Base-by-base conservation (phyloP, 192 early-diverging fungal genomes). In the Paraglomus occultum region DNA sequence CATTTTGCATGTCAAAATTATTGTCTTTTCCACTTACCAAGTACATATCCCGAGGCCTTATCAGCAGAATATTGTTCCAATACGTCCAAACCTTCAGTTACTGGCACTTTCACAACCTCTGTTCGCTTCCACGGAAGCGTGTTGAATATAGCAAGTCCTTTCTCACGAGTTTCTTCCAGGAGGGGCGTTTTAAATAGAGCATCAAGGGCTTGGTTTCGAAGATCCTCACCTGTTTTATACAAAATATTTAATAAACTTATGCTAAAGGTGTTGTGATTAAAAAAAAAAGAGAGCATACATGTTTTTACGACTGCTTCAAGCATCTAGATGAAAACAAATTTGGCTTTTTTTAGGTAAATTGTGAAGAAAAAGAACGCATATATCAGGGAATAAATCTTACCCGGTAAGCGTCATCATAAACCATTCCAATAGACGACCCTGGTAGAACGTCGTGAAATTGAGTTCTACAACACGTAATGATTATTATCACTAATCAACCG, bases 401-500 rank as follows among this genome's bases (percentile, higher is more conserved):
- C 64, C 74, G 73, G 39, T 83, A 79, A 12, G 90, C 94, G 77
- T 99, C 97, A 17, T 86, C 77, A 74, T 96, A 97, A 22, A 96
- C 97, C 76, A 93, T 77, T 43, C 88, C 92, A 71, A 99, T 98
- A 14, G 88, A 82, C 4, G 91, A 91, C 0, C 97, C 97, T 0
- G 97, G 95, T 50, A 99, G 80, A 4, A 98, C 92, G 78, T 98
- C 96, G 71, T 99, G 97, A 74, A 99, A 99, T 85, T 99, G 97
- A 73, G 92, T 95, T 39, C 79, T 80, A 57, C 9, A 51, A 53
- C 8, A 12, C 42, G 14, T 5, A 68, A 12, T n/a, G 11, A 8
- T 54, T n/a, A 43, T 31, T 38, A 57, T 18, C 8, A 11, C n/a
- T 9, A 11, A 18, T 3, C 2, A 8, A 65, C 2, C 42, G 3